phyloP scores from a whole-genome alignment of 1,284 basidiomycete genomes.

The Ceratobasidium sp. region DNA sequence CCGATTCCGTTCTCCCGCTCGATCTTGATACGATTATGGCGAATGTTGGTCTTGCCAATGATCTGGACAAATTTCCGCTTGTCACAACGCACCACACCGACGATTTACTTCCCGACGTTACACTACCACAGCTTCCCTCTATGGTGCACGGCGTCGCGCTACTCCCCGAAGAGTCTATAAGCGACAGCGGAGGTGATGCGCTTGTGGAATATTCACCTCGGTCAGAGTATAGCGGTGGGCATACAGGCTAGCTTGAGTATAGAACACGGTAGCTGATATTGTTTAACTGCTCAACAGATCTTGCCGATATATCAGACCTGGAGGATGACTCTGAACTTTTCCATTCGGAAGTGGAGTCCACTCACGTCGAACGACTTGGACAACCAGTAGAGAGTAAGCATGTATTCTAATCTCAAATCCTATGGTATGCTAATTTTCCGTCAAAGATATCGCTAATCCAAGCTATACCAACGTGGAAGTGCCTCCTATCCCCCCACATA shows the following conservation, averaged over 20 bases:
- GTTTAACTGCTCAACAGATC: background rate
- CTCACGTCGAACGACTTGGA: background rate
- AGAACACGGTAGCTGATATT: background rate
- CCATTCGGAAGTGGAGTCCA: background rate
- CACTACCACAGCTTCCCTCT: conserved; percentile 2
- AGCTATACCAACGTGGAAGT: background rate
- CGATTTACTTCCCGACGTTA: background rate
- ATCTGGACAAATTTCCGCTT: background rate
- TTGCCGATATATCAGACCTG: conserved; percentile 4
- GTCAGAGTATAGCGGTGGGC: conserved; percentile 1
- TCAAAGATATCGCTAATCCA: background rate
- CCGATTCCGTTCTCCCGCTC: background rate
- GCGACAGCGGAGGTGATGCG: background rate
- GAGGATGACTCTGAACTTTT: background rate
- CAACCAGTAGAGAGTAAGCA: conserved; percentile 2
- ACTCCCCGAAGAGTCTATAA: background rate
- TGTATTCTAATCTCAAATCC: background rate
- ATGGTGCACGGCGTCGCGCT: background rate
- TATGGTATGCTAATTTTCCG: background rate
- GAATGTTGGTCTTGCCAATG: background rate
- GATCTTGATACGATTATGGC: conserved; percentile 14
- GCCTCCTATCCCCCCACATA: background rate
- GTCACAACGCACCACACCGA: conserved; percentile 1
- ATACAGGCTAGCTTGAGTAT: background rate
- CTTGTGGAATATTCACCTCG: background rate